These are phyloP conservation scores for sunflower (Helianthus annuus) DNA, from an alignment of 129 eudicot species.

Conservation along the genomic window DNA sequence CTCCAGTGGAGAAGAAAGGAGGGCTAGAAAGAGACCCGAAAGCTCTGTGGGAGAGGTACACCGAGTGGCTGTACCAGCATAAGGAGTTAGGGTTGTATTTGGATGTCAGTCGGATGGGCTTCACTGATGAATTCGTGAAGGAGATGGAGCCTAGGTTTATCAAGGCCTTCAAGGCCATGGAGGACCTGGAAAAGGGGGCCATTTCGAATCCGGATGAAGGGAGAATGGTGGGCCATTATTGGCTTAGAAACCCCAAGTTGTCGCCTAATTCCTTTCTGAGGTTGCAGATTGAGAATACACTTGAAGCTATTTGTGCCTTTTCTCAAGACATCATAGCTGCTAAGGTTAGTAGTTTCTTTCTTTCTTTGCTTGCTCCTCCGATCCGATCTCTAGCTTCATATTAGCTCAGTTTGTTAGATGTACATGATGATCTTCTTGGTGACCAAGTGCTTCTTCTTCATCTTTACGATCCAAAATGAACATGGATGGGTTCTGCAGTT, in stretches of 20 bases:
- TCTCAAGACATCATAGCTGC: slow-evolving; percentile 66
- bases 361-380: too few relatives aligned
- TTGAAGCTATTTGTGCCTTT: slow-evolving; percentile 61
- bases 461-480: neutral
- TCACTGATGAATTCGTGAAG: slow-evolving; percentile 61
- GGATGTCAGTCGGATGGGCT: slow-evolving; percentile 91
- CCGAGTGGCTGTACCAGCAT: slow-evolving; percentile 95
- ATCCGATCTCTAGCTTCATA: neutral
- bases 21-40: slow-evolving; percentile 59
- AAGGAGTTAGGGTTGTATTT: slow-evolving; percentile 84
- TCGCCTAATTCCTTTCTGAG: slow-evolving; percentile 26
- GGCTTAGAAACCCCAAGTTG: too few relatives aligned
- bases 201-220: slow-evolving; percentile 98
- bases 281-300: slow-evolving; percentile 71
- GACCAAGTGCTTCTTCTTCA: neutral
- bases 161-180: slow-evolving; percentile 78
- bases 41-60: slow-evolving; percentile 72
- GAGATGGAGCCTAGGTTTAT: slow-evolving; percentile 81
- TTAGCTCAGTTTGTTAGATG: neutral
- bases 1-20: slow-evolving; percentile 8
- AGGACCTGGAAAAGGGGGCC: slow-evolving; percentile 78
- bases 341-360: slow-evolving; percentile 51
- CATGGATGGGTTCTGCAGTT: neutral
- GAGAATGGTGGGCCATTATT: slow-evolving; percentile 64
- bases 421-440: neutral